Percentiles rank a stretch among this genome's conserved stretches.
Conservation (phyloP, 2,329 filamentous ascomycete species). For the Seiridium unicorne region DNA sequence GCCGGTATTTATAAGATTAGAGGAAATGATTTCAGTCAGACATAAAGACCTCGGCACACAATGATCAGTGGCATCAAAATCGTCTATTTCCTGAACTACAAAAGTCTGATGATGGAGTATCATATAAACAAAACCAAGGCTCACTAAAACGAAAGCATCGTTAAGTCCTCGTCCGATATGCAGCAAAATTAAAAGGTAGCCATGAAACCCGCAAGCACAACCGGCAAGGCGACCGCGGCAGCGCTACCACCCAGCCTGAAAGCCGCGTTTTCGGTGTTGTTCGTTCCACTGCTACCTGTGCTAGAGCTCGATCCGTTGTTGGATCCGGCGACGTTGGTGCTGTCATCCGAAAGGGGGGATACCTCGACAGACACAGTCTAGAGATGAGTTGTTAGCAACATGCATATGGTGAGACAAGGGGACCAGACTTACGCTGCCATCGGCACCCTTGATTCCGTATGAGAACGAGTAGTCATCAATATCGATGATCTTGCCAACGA, state of each 20-base stretch:
- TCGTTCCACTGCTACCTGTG: background rate
- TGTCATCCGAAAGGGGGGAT: conserved; percentile 20
- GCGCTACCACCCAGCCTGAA: background rate
- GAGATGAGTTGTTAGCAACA: background rate
- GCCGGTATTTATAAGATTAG: too few species aligned
- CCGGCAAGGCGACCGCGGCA: conserved; percentile 1
- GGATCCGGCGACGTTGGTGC: conserved; percentile 19
- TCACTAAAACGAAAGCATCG: conserved; percentile 1
- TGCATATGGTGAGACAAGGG: background rate
- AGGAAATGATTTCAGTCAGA: too few species aligned
- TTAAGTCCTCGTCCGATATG: background rate
- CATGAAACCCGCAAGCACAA: background rate
- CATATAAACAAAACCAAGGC: conserved; percentile 6
- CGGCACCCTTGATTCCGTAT: conserved; percentile 37
- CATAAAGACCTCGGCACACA: too few species aligned
- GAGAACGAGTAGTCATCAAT: conserved; percentile 63
- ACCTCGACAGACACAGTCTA: conserved; percentile 36
- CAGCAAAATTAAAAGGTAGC: background rate
- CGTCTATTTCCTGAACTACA: conserved; percentile 3
- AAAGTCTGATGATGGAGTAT: conserved; percentile 6
- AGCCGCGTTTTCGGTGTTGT: background rate
- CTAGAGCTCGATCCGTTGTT: conserved; percentile 5
- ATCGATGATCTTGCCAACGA: conserved; percentile 65
- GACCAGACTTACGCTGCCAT: conserved; percentile 29
- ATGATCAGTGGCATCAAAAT: background rate